phyloP scores from a whole-genome alignment of 805 yeast species.

The Yamadazyma akitaensis region DNA sequence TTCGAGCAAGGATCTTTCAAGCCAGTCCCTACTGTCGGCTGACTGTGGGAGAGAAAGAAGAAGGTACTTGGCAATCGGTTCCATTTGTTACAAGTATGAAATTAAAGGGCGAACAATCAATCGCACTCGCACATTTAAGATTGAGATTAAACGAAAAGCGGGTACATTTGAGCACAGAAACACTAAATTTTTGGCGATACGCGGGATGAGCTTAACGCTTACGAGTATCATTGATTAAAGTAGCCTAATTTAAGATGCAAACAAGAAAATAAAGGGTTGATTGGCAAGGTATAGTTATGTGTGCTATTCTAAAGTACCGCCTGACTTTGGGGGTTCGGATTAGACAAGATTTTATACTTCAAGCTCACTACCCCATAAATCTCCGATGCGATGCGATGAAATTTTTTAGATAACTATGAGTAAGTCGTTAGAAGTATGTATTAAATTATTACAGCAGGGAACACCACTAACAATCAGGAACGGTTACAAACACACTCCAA shows the following conservation, averaged over 20 bases:
- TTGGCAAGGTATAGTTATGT: too few relatives aligned
- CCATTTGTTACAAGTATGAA: constrained; percentile 19
- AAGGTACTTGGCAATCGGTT: constrained; percentile 42
- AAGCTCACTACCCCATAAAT: not conserved
- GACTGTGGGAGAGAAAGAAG: constrained; percentile 60
- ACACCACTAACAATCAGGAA: constrained; percentile 45
- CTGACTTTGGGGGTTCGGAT: too few relatives aligned
- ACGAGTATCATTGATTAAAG: not conserved
- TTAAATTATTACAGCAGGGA: not conserved
- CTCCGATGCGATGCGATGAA: constrained; percentile 9
- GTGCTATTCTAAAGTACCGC: too few relatives aligned
- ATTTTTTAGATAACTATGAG: constrained; percentile 35
- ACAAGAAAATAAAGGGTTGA: not conserved
- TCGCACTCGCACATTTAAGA: not conserved
- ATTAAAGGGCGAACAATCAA: not conserved
- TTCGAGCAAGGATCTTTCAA: constrained; percentile 51
- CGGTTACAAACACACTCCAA: constrained; percentile 73
- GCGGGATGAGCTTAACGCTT: constrained; percentile 2
- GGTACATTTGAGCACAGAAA: constrained; percentile 3
- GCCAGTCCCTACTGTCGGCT: constrained; percentile 47
- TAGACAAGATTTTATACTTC: not conserved
- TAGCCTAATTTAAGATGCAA: too few relatives aligned
- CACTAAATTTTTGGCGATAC: not conserved
- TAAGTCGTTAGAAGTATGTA: constrained; percentile 59
- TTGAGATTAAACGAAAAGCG: not conserved